Evolutionary conservation across 768 basidiomycete species (phyloP).

Genomic region (Naematelia aurantialba): DNA sequence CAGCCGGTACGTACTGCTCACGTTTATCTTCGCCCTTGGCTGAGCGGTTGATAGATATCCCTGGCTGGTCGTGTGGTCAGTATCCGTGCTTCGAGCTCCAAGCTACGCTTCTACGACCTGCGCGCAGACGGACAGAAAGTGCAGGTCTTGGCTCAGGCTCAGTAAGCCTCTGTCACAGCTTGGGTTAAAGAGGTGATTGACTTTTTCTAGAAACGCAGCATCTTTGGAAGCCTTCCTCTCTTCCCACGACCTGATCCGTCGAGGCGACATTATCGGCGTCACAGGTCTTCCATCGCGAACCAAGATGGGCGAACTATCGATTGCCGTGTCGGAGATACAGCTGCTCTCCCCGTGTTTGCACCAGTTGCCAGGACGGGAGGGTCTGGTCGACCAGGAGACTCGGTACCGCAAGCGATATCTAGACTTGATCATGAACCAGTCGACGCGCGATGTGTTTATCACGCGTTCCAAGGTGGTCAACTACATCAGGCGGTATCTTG

Average conservation of each 20-base stretch:
- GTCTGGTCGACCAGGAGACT: constrained; percentile 94
- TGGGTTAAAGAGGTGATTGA: neutral
- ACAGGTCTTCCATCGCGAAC: constrained; percentile 83
- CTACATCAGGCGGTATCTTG: constrained; percentile 86
- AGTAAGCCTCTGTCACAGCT: constrained; percentile 62
- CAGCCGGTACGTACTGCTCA: constrained; percentile 35
- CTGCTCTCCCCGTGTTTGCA: constrained; percentile 95
- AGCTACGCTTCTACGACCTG: constrained; percentile 90
- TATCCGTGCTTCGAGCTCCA: constrained; percentile 74
- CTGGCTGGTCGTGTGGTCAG: constrained; percentile 90
- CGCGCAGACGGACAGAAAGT: constrained; percentile 88
- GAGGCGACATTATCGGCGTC: constrained; percentile 95
- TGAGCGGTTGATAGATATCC: constrained; percentile 46
- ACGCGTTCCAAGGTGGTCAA: constrained; percentile 85
- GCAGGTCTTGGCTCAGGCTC: constrained; percentile 87
- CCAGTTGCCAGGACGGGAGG: constrained; percentile 78
- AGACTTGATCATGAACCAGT: constrained; percentile 90
- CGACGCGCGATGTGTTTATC: constrained; percentile 84
- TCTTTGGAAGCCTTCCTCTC: constrained; percentile 58
- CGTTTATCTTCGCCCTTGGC: neutral
- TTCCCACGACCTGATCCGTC: constrained; percentile 79
- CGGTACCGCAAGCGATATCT: constrained; percentile 98
- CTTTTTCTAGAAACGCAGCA: constrained; percentile 42
- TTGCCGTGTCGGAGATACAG: constrained; percentile 71
- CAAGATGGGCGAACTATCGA: constrained; percentile 91